Base-by-base conservation (phyloP, 176 grass and related monocot genomes). In the Rhynchospora pubera region DNA sequence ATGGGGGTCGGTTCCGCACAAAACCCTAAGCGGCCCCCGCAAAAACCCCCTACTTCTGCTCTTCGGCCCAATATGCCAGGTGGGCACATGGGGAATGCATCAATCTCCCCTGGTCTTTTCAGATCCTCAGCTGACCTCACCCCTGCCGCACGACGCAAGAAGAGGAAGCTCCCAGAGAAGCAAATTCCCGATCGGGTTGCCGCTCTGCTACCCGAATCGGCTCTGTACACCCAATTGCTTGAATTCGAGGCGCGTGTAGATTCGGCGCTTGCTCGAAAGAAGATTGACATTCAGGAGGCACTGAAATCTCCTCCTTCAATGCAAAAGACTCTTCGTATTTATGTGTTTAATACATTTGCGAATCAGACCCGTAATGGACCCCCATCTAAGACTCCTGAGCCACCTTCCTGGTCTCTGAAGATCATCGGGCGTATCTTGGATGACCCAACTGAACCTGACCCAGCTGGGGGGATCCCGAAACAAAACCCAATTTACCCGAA, bases 391-490 rank as follows among this genome's bases (percentile, higher is more conserved):
- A 85, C 58, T 57, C 57, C 82, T n/a, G 92, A 98, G 34, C 90
- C 92, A 11, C 95, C 95, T 39, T 91, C 88, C 23, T 98, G 95
- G 95, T 98, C 95, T 9, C 90, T 98, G 67, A 98, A 94, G 89
- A 94, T 98, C 78, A 90, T 98, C 3, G 95, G 95, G 2, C 85
- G 95, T 6, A 93, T 98, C 18, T 87, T 98, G 22, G 95, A 98
- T 67, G 95, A 98, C 1, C 88, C 87, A 0, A 45, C 66, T 3
- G 90, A 98, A 80, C 71, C 88, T 9, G 95, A 98, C 45, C 92
- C 95, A 2, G 85, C 92, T 1, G 88, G 91, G 4, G 90, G 89
- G 0, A 87, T 98, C 32, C 95, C 92, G 0, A 98, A 94, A 66
- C 90, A 91, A 57, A 98, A 98, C 45, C 90, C 92, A 0, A 82